Evolutionary conservation across 2,329 filamentous ascomycete genomes (phyloP).

Genomic region (Botrytis cinerea): DNA sequence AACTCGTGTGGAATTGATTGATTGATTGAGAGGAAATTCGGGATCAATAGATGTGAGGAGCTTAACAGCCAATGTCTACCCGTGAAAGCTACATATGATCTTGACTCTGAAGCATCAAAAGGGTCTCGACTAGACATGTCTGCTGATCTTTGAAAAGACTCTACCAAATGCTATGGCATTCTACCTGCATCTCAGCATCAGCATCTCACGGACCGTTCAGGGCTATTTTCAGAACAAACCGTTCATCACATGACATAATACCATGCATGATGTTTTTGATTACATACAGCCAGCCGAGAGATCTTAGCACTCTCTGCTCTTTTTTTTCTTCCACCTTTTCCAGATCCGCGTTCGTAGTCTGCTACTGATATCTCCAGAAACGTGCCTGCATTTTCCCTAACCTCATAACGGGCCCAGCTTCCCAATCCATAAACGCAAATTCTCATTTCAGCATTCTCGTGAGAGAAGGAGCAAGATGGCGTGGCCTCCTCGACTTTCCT

Average conservation of each 20-base stretch:
- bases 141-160: background rate
- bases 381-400: background rate
- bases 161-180: background rate
- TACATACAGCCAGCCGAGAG: background rate
- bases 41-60: background rate
- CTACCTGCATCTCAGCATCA: constrained; percentile 1
- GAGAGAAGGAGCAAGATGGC: background rate
- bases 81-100: background rate
- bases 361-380: background rate
- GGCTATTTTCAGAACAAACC: background rate
- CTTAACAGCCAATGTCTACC: background rate
- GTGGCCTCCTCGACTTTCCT: background rate
- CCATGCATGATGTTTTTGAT: background rate
- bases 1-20: background rate
- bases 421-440: background rate
- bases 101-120: background rate
- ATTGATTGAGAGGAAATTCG: background rate
- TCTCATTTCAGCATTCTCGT: background rate
- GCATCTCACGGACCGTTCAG: background rate
- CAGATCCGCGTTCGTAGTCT: background rate
- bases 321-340: background rate
- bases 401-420: background rate
- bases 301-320: background rate
- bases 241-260: background rate
- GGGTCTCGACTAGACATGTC: background rate